Base-by-base conservation (phyloP, 83 land plant genomes). In the Larix sibirica region DNA sequence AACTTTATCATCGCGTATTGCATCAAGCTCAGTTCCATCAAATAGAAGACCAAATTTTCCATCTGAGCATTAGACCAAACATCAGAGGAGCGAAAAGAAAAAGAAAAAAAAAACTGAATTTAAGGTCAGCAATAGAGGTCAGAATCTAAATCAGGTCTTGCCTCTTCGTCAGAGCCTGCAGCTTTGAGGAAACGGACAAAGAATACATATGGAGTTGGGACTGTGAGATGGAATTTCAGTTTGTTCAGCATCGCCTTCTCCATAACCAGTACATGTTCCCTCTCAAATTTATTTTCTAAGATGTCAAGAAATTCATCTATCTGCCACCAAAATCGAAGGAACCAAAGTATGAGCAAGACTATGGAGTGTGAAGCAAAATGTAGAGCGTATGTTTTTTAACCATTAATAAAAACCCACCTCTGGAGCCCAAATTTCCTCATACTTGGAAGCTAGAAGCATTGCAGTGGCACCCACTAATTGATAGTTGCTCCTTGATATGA, bases 351-450 rank as follows among this genome's bases (percentile, higher is more conserved):
- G n/a, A 73, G n/a, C 20, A 71, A 28, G n/a, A 67, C 16, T 23
- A 82, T 8, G 12, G 23, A 40, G 36, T 2, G 3, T 33, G 36
- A 33, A 33, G 36, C 36, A 33, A 33, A 2, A 33, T 33, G 36
- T 24, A 33, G 62, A 77, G 50, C 13, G 1, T 3, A 23, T 5
- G 50, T 80, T 31, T 17, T 18, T 8, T 54, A 31, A 3, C 14
- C 56, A 77, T 18, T 14, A 5, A 20, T 13, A 13, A 64, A 54
- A 54, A 26, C 44, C 36, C 33, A 91, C 95, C 95, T 91, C 92
- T n/a, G 98, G 98, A 12, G 96, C 93, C 98, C 98, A 95, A 21
- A 95, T 93, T 84, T 95, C 98, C 80, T 95, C 98, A 62, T 95
- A 95, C 60, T 95, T 95, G 69, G 84, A 87, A 26, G 87, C 87